Conservation (phyloP, 805 yeast species). For the Suhomyces canberraensis region DNA sequence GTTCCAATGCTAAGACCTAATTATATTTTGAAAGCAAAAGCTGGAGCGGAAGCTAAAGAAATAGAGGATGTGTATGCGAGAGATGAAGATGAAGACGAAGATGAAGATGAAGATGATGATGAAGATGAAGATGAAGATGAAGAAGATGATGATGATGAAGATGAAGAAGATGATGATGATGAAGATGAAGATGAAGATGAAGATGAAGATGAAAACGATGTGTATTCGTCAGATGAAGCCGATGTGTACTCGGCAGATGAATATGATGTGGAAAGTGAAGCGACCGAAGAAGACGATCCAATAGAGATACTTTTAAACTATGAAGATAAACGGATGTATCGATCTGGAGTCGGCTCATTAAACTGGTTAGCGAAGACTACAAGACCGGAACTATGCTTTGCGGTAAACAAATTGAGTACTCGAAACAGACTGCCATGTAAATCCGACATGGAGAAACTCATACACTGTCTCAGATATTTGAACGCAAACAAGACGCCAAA, state of each 20-base stretch:
- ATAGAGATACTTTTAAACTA: not conserved
- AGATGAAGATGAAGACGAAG: not conserved
- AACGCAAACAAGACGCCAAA: no score
- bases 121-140: no score
- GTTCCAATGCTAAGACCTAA: no score
- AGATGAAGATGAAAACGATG: no score
- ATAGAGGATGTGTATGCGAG: no score
- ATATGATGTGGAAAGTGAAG: not conserved
- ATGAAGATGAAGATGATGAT: no score
- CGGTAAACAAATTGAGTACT: not conserved
- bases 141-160: not conserved
- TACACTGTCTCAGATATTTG: not conserved
- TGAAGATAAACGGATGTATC: not conserved
- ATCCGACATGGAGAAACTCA: not conserved
- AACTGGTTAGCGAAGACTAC: not conserved
- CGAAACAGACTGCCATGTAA: not conserved
- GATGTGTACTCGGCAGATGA: no score
- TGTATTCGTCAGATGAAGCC: not conserved
- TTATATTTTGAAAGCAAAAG: no score
- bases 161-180: not conserved
- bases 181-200: no score
- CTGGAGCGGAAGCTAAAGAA: no score
- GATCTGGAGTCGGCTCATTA: not conserved
- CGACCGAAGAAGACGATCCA: not conserved
- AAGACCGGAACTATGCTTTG: not conserved